A percentile compares a stretch with the other conserved stretches of the same genome.
Evolutionary conservation across 2,329 filamentous ascomycete species (phyloP).

Genomic region (Escovopsis sp.): DNA sequence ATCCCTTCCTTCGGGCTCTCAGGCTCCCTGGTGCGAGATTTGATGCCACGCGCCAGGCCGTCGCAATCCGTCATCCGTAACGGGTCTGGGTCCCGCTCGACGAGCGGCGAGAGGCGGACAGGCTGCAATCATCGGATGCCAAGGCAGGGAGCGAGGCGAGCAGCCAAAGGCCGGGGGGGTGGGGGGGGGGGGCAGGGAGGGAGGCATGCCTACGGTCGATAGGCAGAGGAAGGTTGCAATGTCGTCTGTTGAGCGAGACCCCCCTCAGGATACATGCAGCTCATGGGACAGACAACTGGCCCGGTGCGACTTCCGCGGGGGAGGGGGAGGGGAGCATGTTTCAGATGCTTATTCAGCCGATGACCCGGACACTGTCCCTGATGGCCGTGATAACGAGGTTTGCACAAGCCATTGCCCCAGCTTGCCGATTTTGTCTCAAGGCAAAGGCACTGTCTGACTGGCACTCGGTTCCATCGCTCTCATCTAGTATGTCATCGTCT

Average conservation of each 20-base stretch:
- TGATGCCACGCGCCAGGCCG: no score
- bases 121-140: no score
- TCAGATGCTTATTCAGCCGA: slow-evolving; percentile 17
- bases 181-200: no score
- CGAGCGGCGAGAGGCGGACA: no score
- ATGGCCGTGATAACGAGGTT: slow-evolving; percentile 5
- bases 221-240: neutral
- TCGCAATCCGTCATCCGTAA: no score
- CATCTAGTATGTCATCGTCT: neutral
- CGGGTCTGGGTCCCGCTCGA: no score
- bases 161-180: no score
- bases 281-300: slow-evolving; percentile 8
- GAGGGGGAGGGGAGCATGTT: slow-evolving; percentile 10
- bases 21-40: no score
- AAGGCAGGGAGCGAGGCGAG: no score
- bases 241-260: slow-evolving; percentile 4
- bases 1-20: no score
- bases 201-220: no score
- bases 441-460: slow-evolving; percentile 8
- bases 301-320: slow-evolving; percentile 10
- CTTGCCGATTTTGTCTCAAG: slow-evolving; percentile 11
- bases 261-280: slow-evolving; percentile 10
- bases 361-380: slow-evolving; percentile 6
- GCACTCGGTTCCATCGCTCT: slow-evolving; percentile 1
- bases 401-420: slow-evolving; percentile 7